A percentile compares a stretch with the other conserved stretches of the same genome.
These are phyloP conservation scores for Aspergillus kassunensis DNA, from an alignment of 495 filamentous ascomycete species.

Conservation along the genomic window DNA sequence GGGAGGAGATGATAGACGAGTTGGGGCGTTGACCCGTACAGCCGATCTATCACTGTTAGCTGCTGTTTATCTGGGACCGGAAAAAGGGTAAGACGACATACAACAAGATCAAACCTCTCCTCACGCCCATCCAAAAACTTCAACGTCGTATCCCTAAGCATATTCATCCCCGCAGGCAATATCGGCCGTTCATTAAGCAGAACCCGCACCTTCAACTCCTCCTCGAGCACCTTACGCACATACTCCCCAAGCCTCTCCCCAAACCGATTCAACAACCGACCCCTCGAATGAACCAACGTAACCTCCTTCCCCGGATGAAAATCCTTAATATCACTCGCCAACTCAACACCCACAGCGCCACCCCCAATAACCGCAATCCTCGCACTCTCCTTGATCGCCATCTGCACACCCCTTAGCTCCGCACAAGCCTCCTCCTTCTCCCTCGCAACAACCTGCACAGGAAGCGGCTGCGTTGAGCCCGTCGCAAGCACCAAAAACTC, in stretches of 20 bases:
- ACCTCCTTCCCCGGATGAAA: slow-evolving; percentile 50
- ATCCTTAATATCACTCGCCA: slow-evolving; percentile 50
- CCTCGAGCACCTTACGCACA: slow-evolving; percentile 29
- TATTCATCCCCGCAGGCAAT: slow-evolving; percentile 5
- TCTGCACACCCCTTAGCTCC: slow-evolving; percentile 18
- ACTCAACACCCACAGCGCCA: slow-evolving; percentile 51
- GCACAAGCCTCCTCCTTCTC: slow-evolving; percentile 17
- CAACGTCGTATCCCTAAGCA: neutral
- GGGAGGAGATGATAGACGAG: slow-evolving; percentile 5
- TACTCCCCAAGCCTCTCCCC: slow-evolving; percentile 36
- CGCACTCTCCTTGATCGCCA: slow-evolving; percentile 16
- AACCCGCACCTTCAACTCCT: slow-evolving; percentile 37
- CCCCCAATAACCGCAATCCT: slow-evolving; percentile 50
- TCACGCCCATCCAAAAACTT: slow-evolving; percentile 7
- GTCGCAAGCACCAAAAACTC: slow-evolving; percentile 39
- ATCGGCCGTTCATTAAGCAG: slow-evolving; percentile 33
- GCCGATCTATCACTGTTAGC: slow-evolving; percentile 17
- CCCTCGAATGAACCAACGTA: slow-evolving; percentile 49
- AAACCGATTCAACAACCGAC: slow-evolving; percentile 41
- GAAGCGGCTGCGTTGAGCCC: slow-evolving; percentile 15
- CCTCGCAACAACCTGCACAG: slow-evolving; percentile 11
- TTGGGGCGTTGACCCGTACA: slow-evolving; percentile 25
- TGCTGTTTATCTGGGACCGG: neutral
- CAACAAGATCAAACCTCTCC: slow-evolving; percentile 20
- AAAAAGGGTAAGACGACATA: neutral